Conservation (phyloP, 2,329 filamentous ascomycete species). For the Botrytis squamosa region DNA sequence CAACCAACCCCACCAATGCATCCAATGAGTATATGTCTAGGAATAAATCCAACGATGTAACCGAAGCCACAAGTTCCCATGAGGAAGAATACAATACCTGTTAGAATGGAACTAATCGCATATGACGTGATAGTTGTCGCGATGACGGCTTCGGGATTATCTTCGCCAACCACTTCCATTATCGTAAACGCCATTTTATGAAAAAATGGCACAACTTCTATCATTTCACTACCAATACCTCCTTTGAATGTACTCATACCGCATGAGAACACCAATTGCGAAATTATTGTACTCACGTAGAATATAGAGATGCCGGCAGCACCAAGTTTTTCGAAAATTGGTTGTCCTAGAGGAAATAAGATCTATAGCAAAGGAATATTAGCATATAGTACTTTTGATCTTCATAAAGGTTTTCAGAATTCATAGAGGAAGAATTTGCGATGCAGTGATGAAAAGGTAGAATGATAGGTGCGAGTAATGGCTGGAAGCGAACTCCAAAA, state of each 20-base stretch:
- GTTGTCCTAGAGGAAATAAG: constrained; percentile 84
- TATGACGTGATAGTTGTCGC: constrained; percentile 94
- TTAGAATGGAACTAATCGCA: constrained; percentile 85
- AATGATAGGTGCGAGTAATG: background rate
- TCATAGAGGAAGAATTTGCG: background rate
- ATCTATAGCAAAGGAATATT: constrained; percentile 51
- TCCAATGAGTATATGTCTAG: constrained; percentile 90
- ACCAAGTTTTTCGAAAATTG: constrained; percentile 81
- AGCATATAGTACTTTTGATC: constrained; percentile 54
- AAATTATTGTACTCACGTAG: constrained; percentile 95
- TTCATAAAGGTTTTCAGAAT: background rate
- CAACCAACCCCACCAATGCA: constrained; percentile 97
- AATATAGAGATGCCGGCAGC: constrained; percentile 97
- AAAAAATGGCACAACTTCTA: constrained; percentile 98
- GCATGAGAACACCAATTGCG: constrained; percentile 84
- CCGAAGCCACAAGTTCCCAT: constrained; percentile 87
- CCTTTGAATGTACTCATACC: constrained; percentile 86
- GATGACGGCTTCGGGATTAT: constrained; percentile 80
- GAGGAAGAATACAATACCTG: constrained; percentile 84
- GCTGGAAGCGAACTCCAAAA: background rate
- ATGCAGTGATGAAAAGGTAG: background rate
- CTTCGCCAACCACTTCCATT: constrained; percentile 71
- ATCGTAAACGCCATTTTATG: constrained; percentile 97
- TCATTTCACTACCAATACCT: constrained; percentile 93
- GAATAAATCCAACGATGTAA: constrained; percentile 94